Evolutionary conservation across 169 alveolate genomes (phyloP).

Genomic region (Plasmodium gaboni): DNA sequence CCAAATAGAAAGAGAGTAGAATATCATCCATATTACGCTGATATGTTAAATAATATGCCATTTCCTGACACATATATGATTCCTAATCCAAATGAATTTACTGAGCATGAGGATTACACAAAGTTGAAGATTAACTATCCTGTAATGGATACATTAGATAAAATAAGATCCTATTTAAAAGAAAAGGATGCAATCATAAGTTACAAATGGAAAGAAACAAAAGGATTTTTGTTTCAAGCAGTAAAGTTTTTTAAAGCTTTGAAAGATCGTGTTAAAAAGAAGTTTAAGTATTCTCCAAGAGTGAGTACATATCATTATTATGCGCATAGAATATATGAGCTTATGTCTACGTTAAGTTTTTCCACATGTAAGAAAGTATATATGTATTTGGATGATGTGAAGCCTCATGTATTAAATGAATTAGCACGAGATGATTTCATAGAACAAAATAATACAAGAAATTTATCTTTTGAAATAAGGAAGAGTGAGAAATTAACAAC

Average conservation of each 20-base stretch:
- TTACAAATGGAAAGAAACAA: constrained; percentile 5
- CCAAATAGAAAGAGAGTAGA: background rate
- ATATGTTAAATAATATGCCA: constrained; percentile 4
- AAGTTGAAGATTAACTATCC: constrained; percentile 4
- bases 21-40: background rate
- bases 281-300: background rate
- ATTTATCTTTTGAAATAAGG: background rate
- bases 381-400: background rate
- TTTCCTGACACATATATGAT: constrained; percentile 3
- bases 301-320: constrained; percentile 9
- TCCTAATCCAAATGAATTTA: constrained; percentile 11
- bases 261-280: background rate
- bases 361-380: constrained; percentile 14
- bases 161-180: background rate
- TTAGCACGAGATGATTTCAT: background rate
- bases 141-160: background rate
- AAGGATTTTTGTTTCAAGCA: background rate
- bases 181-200: background rate
- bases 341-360: constrained; percentile 4
- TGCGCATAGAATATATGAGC: constrained; percentile 1
- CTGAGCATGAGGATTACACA: constrained; percentile 7
- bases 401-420: constrained; percentile 1
- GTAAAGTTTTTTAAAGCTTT: background rate
- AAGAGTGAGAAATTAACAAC: background rate
- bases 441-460: background rate